These are phyloP conservation scores for Arachis stenosperma DNA, from an alignment of 306 rosid species.

Conservation along the genomic window DNA sequence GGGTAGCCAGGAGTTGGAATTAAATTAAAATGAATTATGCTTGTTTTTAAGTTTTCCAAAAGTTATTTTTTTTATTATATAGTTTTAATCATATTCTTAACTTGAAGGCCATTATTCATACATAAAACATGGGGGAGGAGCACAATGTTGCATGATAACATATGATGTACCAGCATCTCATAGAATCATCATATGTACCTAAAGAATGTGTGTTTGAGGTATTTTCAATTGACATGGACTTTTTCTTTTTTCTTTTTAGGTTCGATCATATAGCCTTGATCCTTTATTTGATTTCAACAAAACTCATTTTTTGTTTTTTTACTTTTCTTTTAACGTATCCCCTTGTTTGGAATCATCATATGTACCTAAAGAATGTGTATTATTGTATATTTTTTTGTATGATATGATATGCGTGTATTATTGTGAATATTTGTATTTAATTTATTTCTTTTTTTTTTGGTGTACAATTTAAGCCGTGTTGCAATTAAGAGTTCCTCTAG, in stretches of 20 bases:
- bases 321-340: neutral
- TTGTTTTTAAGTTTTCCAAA: constrained; percentile 7
- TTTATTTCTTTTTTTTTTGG: too few relatives aligned
- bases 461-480: too few relatives aligned
- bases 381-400: too few relatives aligned
- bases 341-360: too few relatives aligned
- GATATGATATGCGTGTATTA: too few relatives aligned
- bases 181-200: constrained; percentile 24
- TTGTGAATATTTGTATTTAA: neutral
- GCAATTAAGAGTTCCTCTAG: too few relatives aligned
- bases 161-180: constrained; percentile 37
- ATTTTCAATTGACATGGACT: constrained; percentile 30
- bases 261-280: constrained; percentile 27
- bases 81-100: constrained; percentile 30
- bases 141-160: constrained; percentile 23
- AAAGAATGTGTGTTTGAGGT: constrained; percentile 29
- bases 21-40: constrained; percentile 34
- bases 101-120: constrained; percentile 51
- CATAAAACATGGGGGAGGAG: constrained; percentile 53
- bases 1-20: constrained; percentile 38
- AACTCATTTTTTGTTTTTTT: constrained; percentile 18
- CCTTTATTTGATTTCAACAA: constrained; percentile 21
- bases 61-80: constrained; percentile 24
- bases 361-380: too few relatives aligned
- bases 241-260: constrained; percentile 31